Conservation (phyloP, 2,329 filamentous ascomycete genomes). For the Penicillium digitatum region DNA sequence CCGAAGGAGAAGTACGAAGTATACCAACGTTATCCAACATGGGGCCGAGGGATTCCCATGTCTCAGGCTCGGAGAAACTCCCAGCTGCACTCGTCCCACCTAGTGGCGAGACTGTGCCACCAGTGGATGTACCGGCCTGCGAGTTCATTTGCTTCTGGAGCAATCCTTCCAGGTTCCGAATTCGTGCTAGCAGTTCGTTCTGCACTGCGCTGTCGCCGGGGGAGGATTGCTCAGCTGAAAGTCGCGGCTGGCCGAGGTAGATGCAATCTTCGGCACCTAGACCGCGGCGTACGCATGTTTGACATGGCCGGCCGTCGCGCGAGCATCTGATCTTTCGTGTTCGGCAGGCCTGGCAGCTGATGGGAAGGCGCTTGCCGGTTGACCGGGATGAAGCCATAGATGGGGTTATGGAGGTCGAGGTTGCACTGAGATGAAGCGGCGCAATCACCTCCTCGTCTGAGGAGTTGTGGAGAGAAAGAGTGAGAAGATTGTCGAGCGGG, state of each 20-base stretch:
- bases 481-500: background rate
- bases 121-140: slow-evolving; percentile 20
- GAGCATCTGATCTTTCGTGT: slow-evolving; percentile 41
- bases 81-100: slow-evolving; percentile 26
- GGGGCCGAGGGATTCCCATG: slow-evolving; percentile 19
- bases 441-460: background rate
- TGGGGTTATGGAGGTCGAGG: background rate
- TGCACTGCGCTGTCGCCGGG: slow-evolving; percentile 26
- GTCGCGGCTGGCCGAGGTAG: slow-evolving; percentile 35
- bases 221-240: slow-evolving; percentile 26
- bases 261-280: slow-evolving; percentile 38
- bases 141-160: slow-evolving; percentile 34
- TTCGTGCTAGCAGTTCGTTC: slow-evolving; percentile 33
- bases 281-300: slow-evolving; percentile 40
- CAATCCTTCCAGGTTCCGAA: slow-evolving; percentile 36
- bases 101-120: slow-evolving; percentile 26
- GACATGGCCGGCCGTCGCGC: slow-evolving; percentile 39
- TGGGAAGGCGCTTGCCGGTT: slow-evolving; percentile 36
- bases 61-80: slow-evolving; percentile 27
- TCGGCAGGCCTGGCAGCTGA: slow-evolving; percentile 42
- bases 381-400: slow-evolving; percentile 28
- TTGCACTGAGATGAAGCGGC: background rate
- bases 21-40: slow-evolving; percentile 28
- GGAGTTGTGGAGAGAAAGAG: background rate
- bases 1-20: slow-evolving; percentile 31